Base-by-base conservation (phyloP, 345 rosid species). In the Melastoma malabathricum region DNA sequence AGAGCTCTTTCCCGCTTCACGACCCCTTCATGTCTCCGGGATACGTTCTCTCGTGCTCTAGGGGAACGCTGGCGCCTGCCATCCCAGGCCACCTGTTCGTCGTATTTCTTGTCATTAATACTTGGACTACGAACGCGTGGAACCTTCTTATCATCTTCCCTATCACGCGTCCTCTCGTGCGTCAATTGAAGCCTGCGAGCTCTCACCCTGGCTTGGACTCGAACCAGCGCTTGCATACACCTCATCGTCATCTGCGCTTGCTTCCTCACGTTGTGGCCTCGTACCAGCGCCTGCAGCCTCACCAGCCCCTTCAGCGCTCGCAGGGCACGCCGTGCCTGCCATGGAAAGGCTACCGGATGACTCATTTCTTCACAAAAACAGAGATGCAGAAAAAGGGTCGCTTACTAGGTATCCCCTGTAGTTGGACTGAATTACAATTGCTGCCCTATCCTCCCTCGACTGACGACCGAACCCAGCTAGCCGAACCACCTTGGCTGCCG, bases 181-280 rank as follows among this genome's bases (percentile, higher is more conserved):
- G 81, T 62, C 53, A 80, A 46, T 47, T 80, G 89, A 19, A 87
- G 80, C 43, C 93, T 73, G 23, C 89, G 84, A 0, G 94, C 90
- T 58, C 90, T 55, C 10, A 88, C 99, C 67, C 94, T 75, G 16
- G 88, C 94, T 59, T 88, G 99, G 48, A 92, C 95, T 3, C 98
- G 86, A 4, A 88, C 95, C 9, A 88, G 68, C 8, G 99, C 93
- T 64, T 92, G 99, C 99, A 88, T 92, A 67, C 97, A 84, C 57
- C 86, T 76, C 95, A 92, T 84, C 44, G 97, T 87, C 89, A 84
- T 92, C 57, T 84, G 89, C 6, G 98, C 97, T 68, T 88, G 97
- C 72, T 87, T 92, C 4, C 98, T 61, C 55, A 87, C 98, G 49
- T 92, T 86, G 60, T 92, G 74, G 14, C 98, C 98, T 59, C 98